Evolutionary conservation across 1,139 yeast species (phyloP), one percentile per base, ranked within the genome.

Genomic region (Kurtzmaniella quercitrusa): DNA sequence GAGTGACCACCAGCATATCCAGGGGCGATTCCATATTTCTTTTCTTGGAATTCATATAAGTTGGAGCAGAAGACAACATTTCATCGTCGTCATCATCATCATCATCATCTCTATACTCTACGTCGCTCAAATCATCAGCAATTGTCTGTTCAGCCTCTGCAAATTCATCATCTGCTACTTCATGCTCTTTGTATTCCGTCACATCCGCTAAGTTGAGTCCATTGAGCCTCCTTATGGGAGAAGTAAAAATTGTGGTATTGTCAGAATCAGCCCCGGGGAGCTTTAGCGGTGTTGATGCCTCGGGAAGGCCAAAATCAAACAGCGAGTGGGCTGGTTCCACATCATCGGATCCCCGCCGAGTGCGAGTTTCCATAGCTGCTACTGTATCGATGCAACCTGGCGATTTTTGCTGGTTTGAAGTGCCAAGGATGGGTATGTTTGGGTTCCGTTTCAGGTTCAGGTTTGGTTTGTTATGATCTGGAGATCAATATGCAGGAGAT

Each of bases 281-380:
- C 41, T 55, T 52, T 41, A 67, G 52, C 9, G 74, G 74, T 8
- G 74, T 68, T n/a, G 72, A 66, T 0, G 69, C 68, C 2, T 62
- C 62, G 3, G 62, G 62, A 23, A 60, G 40, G 19, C 52, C 60
- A 34, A 62, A 48, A 39, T 62, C 65, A 40, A 59, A 54, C 23
- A 56, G 46, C 25, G 50, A 42, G 5, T 48, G 51, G 21, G 46
- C 52, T 25, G 40, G 56, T 12, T 59, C 64, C 15, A 53, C 52
- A 19, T 54, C 63, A 16, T 57, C 58, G 9, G 41, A 39, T 3
- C 34, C 34, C 34, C 14, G 29, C 23, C 11, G 11, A 2, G 14
- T 27, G 29, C 41, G 31, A 11, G 41, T 14, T n/a, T 27, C 25
- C 38, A 36, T 36, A 6, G 15, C 19, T 9, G 25, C 3, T 11